Conservation (phyloP, 805 yeast genomes). For the Hanseniaspora singularis region DNA sequence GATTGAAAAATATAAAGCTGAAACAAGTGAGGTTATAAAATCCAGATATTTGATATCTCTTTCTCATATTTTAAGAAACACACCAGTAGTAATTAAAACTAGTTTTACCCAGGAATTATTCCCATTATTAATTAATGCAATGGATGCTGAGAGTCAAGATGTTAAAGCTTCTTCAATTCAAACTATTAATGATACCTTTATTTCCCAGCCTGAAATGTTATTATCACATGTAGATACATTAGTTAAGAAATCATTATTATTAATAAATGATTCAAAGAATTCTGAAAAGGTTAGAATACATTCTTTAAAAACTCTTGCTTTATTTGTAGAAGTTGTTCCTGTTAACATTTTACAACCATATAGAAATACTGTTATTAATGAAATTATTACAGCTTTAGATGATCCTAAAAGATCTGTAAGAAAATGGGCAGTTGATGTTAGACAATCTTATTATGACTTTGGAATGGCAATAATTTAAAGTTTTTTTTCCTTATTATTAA, state of each 20-base stretch:
- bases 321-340: conserved; percentile 32
- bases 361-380: conserved; percentile 37
- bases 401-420: conserved; percentile 68
- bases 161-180: conserved; percentile 51
- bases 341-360: conserved; percentile 40
- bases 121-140: conserved; percentile 60
- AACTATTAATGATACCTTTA: conserved; percentile 45
- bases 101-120: conserved; percentile 52
- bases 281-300: conserved; percentile 42
- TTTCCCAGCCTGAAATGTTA: conserved; percentile 43
- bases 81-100: conserved; percentile 50
- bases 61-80: conserved; percentile 52
- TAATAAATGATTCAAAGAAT: conserved; percentile 26
- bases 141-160: conserved; percentile 35
- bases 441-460: conserved; percentile 61
- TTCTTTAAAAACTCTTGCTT: conserved; percentile 47
- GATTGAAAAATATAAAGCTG: conserved; percentile 35
- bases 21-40: conserved; percentile 26
- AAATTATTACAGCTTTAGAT: conserved; percentile 45
- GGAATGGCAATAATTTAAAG: conserved; percentile 31
- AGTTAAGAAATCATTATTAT: conserved; percentile 40
- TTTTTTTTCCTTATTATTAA: conserved; percentile 6
- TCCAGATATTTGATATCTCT: conserved; percentile 53
- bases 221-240: conserved; percentile 44
- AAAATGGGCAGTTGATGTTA: conserved; percentile 61